Conservation (phyloP, 164 flowering plant genomes). For the Chimonanthus salicifolius region DNA sequence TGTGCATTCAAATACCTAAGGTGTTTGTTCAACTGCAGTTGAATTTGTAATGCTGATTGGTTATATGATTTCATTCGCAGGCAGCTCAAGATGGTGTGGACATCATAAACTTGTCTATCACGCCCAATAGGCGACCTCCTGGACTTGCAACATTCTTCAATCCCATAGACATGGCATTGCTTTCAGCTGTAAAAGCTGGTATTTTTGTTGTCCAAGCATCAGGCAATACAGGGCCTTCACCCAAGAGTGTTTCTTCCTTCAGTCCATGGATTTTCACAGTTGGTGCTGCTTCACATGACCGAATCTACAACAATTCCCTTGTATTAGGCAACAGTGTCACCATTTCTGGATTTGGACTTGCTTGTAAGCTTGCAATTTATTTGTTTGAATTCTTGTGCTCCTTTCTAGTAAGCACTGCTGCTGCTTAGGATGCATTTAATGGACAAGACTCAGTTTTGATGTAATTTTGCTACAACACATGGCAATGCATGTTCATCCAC, state of each 20-base stretch:
- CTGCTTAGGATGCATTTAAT: too few species aligned
- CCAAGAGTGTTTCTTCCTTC: conserved; percentile 86
- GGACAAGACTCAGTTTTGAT: too few species aligned
- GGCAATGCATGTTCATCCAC: too few species aligned
- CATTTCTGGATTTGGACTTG: conserved; percentile 86
- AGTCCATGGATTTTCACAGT: conserved; percentile 99
- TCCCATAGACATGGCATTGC: conserved; percentile 95
- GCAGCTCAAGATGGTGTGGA: conserved; percentile 99
- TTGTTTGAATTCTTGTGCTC: neutral
- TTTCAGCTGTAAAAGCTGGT: conserved; percentile 87
- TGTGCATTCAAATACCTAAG: neutral
- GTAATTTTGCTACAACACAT: too few species aligned
- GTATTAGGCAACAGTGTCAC: conserved; percentile 73
- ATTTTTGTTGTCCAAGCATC: conserved; percentile 99
- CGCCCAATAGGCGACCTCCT: conserved; percentile 96
- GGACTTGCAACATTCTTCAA: conserved; percentile 94
- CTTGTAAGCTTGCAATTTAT: conserved; percentile 50
- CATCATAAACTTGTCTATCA: conserved; percentile 85
- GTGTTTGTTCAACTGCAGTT: neutral
- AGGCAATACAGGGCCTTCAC: conserved; percentile 96
- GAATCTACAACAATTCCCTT: conserved; percentile 68
- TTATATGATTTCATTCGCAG: conserved; percentile 28
- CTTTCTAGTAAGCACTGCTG: too few species aligned
- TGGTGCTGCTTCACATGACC: conserved; percentile 92
- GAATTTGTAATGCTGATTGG: neutral